Base-by-base conservation (phyloP, 352 stramenopile species). In the Globisporangium lucens region DNA sequence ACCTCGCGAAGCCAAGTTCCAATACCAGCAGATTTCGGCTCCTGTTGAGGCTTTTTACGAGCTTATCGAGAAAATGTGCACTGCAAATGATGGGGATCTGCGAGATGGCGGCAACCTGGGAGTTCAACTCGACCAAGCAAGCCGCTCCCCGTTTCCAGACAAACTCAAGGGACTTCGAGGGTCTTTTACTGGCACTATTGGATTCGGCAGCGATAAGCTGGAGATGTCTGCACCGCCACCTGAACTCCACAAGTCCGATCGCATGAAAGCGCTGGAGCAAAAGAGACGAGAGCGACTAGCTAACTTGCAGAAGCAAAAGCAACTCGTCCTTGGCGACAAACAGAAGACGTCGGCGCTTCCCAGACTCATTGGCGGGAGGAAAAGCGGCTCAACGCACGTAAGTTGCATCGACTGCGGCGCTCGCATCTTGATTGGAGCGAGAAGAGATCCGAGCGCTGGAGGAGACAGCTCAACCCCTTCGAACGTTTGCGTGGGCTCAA, bases 301-400 rank as follows among this genome's bases (percentile, higher is more conserved):
- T 0, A 47, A 65, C 2, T 65, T 95, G 0, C 78, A 89, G 29
- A 76, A 78, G 12, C 71, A 83, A 20, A 93, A 93, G 53, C 83
- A 87, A 13, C 67, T 83, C 27, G 81, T 80, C 0, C 59, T 90
- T 15, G 87, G 85, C 5, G 78, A 95, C 68, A 73, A 66, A 3
- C 68, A 78, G 43, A 88, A 87, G 64, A 81, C 73, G 1, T 66
- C 78, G 4, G 70, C 68, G 0, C 61, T 95, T 3, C 87, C 87
- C 7, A 69, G 87, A 4, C 65, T 95, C 15, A 91, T 95, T 76
- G 87, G 87, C n/a, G 87, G 87, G 0, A 69, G 76, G 0, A 91
- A 89, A 61, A 91, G 83, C 43, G 83, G 86, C 0, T 90, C 83
- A 2, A 78, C 69, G 49, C 75, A 75, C 27, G 64, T 80, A 8